Evolutionary conservation across 495 filamentous ascomycete species (phyloP), one percentile per base, ranked within the genome.

Genomic region (Hyphodiscus hymeniophilus): DNA sequence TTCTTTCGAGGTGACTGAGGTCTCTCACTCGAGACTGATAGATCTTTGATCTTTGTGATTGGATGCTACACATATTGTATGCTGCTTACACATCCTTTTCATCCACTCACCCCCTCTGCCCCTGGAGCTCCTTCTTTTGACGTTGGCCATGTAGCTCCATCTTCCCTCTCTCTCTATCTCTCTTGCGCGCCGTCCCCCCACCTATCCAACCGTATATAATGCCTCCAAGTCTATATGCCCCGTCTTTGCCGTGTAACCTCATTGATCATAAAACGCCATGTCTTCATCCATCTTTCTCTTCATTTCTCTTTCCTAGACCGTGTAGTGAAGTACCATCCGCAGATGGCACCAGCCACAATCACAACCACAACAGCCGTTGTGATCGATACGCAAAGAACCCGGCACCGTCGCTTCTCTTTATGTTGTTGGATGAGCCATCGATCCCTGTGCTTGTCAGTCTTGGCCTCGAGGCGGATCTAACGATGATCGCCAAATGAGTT

Each of bases 401-500:
- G 44, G 30, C 49, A 59, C 7, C 26, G 26, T 23, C 56, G n/a
- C 42, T 55, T 59, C 21, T 59, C 52, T 11, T 36, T 42, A n/a
- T 39, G 45, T 41, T 59, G 56, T 45, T 59, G 52, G 1, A 16
- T 38, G 22, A 59, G 47, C 56, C 52, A 60, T 21, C 54, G 42
- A 40, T 56, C 47, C 8, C 53, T 56, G 30, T 42, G 23, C 16
- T 22, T 20, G 20, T 17, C 17, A 42, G 32, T 52, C 34, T n/a
- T n/a, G n/a, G n/a, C n/a, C n/a, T n/a, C n/a, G n/a, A n/a, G n/a
- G n/a, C n/a, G n/a, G n/a, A n/a, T n/a, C n/a, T n/a, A n/a, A n/a
- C n/a, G n/a, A n/a, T n/a, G n/a, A n/a, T n/a, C n/a, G n/a, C n/a
- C n/a, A n/a, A n/a, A n/a, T n/a, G n/a, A n/a, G n/a, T n/a, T n/a